These are phyloP conservation scores for Peniophora sp. DNA, from an alignment of 1,284 basidiomycete species.

Conservation along the genomic window DNA sequence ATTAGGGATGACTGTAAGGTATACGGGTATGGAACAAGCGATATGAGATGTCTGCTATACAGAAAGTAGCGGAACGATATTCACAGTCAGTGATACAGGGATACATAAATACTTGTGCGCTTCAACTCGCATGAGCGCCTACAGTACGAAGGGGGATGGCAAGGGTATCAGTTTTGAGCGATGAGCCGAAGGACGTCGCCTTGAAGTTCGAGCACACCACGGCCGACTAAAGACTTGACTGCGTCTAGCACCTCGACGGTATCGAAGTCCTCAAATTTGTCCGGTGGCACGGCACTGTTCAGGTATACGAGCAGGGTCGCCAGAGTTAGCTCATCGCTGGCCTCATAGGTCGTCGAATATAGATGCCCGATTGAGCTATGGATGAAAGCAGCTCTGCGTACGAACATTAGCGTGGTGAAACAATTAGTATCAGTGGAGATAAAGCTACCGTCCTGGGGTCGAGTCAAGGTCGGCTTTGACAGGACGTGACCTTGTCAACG, in stretches of 20 bases:
- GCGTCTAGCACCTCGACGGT: constrained; percentile 59
- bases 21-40: no score
- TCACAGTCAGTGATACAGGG: no score
- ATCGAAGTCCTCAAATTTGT: constrained; percentile 75
- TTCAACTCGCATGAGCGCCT: no score
- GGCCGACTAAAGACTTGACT: constrained; percentile 44
- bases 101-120: no score
- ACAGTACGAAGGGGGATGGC: no score
- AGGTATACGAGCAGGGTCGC: constrained; percentile 59
- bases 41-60: no score
- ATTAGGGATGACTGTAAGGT: no score
- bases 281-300: constrained; percentile 63
- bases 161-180: neutral
- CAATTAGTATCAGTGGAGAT: no score
- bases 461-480: constrained; percentile 44
- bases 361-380: constrained; percentile 50
- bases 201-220: constrained; percentile 44
- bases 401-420: constrained; percentile 7
- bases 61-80: no score
- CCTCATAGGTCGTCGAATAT: constrained; percentile 55
- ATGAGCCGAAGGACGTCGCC: constrained; percentile 44
- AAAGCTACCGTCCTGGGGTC: constrained; percentile 36
- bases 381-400: constrained; percentile 48
- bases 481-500: no score
- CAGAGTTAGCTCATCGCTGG: constrained; percentile 57